Percentiles rank a stretch among this genome's conserved stretches.
These are phyloP conservation scores for Macrophomina phaseolina DNA, from an alignment of 2,329 filamentous ascomycete genomes.

Conservation along the genomic window DNA sequence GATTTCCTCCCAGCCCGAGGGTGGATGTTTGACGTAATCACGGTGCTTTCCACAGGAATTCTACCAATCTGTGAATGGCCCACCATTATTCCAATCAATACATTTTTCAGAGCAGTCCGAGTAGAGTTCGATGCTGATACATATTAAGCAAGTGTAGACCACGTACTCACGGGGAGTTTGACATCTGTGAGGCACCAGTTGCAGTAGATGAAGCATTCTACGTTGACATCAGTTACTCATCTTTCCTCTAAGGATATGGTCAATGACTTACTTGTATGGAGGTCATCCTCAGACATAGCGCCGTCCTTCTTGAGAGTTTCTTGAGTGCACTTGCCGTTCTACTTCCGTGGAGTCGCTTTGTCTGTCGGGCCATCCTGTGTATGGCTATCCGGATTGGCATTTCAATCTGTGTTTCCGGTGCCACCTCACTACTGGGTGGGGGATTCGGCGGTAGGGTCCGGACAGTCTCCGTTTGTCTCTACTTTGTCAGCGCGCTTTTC, in stretches of 20 bases:
- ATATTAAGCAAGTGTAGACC: constrained; percentile 32
- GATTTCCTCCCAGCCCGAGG: constrained; percentile 31
- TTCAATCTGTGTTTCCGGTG: background rate
- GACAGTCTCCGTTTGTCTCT: background rate
- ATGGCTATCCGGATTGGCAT: too few relatives aligned
- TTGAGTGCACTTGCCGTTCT: too few relatives aligned
- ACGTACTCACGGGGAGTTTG: background rate
- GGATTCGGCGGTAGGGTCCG: background rate
- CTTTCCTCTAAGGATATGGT: background rate
- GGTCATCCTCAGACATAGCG: background rate
- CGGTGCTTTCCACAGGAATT: constrained; percentile 30
- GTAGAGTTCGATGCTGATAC: constrained; percentile 31
- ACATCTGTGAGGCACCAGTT: background rate
- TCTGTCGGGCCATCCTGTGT: too few relatives aligned
- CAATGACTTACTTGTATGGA: background rate
- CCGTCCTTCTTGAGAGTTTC: too few relatives aligned
- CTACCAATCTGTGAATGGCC: background rate
- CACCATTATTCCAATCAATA: constrained; percentile 21
- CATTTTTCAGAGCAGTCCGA: constrained; percentile 29
- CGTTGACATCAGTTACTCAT: background rate
- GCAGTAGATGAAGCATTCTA: background rate
- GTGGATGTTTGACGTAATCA: constrained; percentile 31
- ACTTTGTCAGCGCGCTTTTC: background rate
- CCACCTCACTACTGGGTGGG: background rate
- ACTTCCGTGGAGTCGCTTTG: too few relatives aligned